Base-by-base conservation (phyloP, 2,329 filamentous ascomycete genomes). In the Sporothrix luriei region DNA sequence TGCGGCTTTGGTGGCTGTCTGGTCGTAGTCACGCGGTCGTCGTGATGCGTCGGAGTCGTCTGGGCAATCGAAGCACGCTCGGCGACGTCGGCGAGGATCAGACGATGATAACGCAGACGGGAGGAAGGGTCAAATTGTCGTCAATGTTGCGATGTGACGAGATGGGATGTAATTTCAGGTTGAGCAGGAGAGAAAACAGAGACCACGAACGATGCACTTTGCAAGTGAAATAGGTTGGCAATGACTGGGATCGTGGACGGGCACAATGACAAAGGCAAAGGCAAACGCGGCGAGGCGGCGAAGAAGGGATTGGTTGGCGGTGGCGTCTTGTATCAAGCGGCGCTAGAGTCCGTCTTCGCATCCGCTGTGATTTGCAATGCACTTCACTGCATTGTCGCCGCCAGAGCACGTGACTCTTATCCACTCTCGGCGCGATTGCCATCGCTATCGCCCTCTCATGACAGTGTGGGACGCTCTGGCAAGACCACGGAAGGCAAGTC, bases 251-350 rank as follows among this genome's bases (percentile, higher is more conserved):
- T 66, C 40, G 59, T 69, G 61, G 49, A 69, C 55, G 67, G 48
- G 67, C 67, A 69, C 43, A 69, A 69, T 29, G 57, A 69, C 43
- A 69, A 69, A 43, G 57, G n/a, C 66, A 51, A 51, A 68, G 55
- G 67, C 66, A 51, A 51, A 68, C 46, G 67, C 49, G 43, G 19
- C 21, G 13, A 54, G 33, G 51, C 51, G 68, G 40, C 40, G 59
- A 51, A 29, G 62, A 57, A 57, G 65, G 62, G 64, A 69, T 59
- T 66, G 68, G 62, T 64, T 55, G 62, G 61, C 46, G 33, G 64
- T 66, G 64, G 49, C 64, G 68, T 55, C 13, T 64, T 68, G n/a
- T 26, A 24, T 46, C 16, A 26, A 33, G 59, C 46, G 59, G 43
- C 59, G 21, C 59, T 61, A 43, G 57, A 26, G 21, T 29, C 29